These are phyloP conservation scores for Raddia distichophylla DNA, from an alignment of 176 grass and related monocot genomes.

Conservation along the genomic window DNA sequence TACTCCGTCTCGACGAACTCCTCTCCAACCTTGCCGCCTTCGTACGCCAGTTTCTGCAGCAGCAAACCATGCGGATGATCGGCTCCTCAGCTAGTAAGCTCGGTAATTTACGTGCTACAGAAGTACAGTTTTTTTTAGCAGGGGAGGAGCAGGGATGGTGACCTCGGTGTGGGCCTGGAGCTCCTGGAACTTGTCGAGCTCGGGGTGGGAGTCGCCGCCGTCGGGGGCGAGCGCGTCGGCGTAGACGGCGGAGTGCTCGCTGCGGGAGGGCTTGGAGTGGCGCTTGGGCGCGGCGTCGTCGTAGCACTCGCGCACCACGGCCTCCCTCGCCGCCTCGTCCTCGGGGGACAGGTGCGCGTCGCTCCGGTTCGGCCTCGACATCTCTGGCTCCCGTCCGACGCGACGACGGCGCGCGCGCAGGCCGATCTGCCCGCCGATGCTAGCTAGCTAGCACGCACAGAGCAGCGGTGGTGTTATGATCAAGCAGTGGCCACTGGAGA, in stretches of 20 bases:
- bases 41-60: slow-evolving; percentile 57
- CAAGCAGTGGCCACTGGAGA: not conserved
- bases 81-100: not conserved
- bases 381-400: not conserved
- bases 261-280: slow-evolving; percentile 88
- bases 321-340: slow-evolving; percentile 62
- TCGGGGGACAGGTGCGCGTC: slow-evolving; percentile 57
- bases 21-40: slow-evolving; percentile 56
- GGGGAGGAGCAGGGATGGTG: not conserved
- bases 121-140: not conserved
- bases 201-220: slow-evolving; percentile 44
- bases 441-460: not conserved
- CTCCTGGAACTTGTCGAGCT: slow-evolving; percentile 67
- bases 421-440: not conserved
- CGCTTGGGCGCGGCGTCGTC: slow-evolving; percentile 67
- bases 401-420: not conserved
- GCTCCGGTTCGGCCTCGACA: slow-evolving; percentile 73
- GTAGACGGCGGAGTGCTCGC: slow-evolving; percentile 64
- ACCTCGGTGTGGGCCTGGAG: slow-evolving; percentile 69
- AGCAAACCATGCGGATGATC: not conserved
- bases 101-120: not conserved
- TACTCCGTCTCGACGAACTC: slow-evolving; percentile 89
- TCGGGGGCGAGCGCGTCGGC: slow-evolving; percentile 47
- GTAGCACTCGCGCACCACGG: slow-evolving; percentile 62
- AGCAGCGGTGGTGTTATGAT: not conserved